These are phyloP conservation scores for Aspergillus niger DNA, from an alignment of 2,329 filamentous ascomycete genomes.

Conservation along the genomic window DNA sequence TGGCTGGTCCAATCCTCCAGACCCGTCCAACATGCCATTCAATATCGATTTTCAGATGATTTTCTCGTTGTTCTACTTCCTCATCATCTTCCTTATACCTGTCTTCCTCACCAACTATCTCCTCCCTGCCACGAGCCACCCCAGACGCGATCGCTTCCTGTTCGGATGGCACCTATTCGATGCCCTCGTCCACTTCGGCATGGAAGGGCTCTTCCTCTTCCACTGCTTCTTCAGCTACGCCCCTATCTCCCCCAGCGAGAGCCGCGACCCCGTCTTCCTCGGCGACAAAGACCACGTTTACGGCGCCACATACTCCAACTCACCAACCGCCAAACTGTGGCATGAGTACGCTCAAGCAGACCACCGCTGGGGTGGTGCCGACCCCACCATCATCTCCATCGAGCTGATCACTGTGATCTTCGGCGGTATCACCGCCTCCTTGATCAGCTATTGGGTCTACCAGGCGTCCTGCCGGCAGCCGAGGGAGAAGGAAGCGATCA, in stretches of 20 bases:
- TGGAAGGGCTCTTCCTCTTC: conserved; percentile 90
- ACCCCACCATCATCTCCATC: conserved; percentile 60
- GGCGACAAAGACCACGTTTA: conserved; percentile 58
- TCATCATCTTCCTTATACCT: conserved; percentile 56
- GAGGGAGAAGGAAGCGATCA: conserved; percentile 28
- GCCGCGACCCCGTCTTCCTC: conserved; percentile 52
- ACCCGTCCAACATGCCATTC: conserved; percentile 33
- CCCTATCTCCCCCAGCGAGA: conserved; percentile 43
- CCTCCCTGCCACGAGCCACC: conserved; percentile 53
- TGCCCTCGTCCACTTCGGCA: conserved; percentile 83
- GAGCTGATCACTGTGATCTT: conserved; percentile 64
- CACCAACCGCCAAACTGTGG: conserved; percentile 60
- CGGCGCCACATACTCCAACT: conserved; percentile 59
- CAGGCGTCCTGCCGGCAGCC: conserved; percentile 18
- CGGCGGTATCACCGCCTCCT: conserved; percentile 60
- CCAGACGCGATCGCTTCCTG: conserved; percentile 67
- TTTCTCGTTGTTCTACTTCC: conserved; percentile 57
- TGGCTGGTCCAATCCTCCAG: neutral
- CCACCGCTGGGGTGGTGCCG: conserved; percentile 60
- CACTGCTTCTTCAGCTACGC: conserved; percentile 81
- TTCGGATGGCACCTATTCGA: conserved; percentile 97
- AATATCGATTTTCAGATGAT: conserved; percentile 44
- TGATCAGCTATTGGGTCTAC: conserved; percentile 57
- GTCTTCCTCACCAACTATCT: conserved; percentile 52
- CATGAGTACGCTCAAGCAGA: conserved; percentile 69